Evolutionary conservation across 352 stramenopile genomes (phyloP).

Genomic region (Pythium oligandrum): DNA sequence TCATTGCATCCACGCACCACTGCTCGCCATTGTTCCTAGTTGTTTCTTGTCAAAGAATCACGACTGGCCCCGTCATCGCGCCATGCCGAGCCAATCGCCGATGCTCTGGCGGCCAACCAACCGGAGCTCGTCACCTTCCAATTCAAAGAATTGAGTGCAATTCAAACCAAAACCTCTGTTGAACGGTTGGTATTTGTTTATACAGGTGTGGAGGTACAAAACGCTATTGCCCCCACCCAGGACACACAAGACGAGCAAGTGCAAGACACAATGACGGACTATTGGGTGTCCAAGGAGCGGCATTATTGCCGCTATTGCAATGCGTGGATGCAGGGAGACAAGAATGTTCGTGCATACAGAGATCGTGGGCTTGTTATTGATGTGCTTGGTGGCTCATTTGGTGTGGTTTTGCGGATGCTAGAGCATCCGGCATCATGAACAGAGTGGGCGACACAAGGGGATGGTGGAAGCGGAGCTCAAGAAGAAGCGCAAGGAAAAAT

Average conservation of each 20-base stretch:
- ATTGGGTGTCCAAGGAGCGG: constrained; percentile 59
- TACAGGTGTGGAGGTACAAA: too few relatives aligned
- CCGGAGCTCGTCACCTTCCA: constrained; percentile 17
- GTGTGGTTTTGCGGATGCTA: constrained; percentile 15
- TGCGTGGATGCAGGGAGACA: constrained; percentile 82
- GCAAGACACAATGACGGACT: constrained; percentile 43
- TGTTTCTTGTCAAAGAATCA: constrained; percentile 82
- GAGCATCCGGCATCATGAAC: constrained; percentile 82
- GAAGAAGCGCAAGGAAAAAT: constrained; percentile 66
- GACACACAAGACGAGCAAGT: too few relatives aligned
- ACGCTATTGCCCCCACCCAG: too few relatives aligned
- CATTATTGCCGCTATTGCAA: constrained; percentile 89
- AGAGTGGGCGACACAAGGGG: constrained; percentile 70
- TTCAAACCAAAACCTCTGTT: too few relatives aligned
- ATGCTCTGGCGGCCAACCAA: constrained; percentile 18
- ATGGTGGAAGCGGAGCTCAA: constrained; percentile 68
- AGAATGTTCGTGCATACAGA: constrained; percentile 14
- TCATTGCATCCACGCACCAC: constrained; percentile 4
- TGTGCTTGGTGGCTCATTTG: background rate
- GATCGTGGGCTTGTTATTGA: background rate
- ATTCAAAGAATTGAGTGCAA: background rate
- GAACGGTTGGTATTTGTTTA: too few relatives aligned
- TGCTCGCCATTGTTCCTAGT: constrained; percentile 46
- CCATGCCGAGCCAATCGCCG: too few relatives aligned
- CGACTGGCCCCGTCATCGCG: constrained; percentile 32